These are phyloP conservation scores for Scheffersomyces lignosus DNA, from an alignment of 805 yeast species.

Conservation along the genomic window DNA sequence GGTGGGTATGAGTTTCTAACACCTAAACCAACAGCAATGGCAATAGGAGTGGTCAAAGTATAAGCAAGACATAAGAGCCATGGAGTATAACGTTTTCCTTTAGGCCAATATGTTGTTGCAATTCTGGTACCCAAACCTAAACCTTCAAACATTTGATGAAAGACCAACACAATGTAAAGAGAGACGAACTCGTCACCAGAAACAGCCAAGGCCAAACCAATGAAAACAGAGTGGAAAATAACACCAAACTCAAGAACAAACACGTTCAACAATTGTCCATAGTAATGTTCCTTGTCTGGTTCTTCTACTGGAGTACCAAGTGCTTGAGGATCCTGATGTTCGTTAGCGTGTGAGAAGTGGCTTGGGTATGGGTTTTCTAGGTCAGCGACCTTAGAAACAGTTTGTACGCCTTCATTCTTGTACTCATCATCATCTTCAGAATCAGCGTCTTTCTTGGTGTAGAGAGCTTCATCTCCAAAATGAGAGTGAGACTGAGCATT, in stretches of 20 bases:
- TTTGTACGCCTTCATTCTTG: slow-evolving; percentile 7
- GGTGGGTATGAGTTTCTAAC: slow-evolving; percentile 33
- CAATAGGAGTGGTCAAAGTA: slow-evolving; percentile 32
- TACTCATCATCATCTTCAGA: slow-evolving; percentile 14
- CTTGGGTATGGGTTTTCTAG: slow-evolving; percentile 27
- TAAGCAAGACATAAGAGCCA: slow-evolving; percentile 33
- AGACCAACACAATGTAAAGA: slow-evolving; percentile 66
- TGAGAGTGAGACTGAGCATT: slow-evolving; percentile 47
- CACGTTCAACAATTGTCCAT: slow-evolving; percentile 57
- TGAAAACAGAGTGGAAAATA: slow-evolving; percentile 78
- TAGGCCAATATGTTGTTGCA: slow-evolving; percentile 59
- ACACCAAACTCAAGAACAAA: slow-evolving; percentile 76
- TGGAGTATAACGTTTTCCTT: slow-evolving; percentile 47
- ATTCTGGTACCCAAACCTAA: slow-evolving; percentile 80
- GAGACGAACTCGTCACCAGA: slow-evolving; percentile 75
- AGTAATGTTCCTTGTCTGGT: slow-evolving; percentile 45
- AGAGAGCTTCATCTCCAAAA: slow-evolving; percentile 46
- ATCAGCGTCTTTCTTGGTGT: slow-evolving; percentile 25
- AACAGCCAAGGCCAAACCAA: slow-evolving; percentile 76
- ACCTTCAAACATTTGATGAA: slow-evolving; percentile 86
- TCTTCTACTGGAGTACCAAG: slow-evolving; percentile 35
- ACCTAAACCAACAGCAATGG: slow-evolving; percentile 38
- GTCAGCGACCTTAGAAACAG: not conserved
- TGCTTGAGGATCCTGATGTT: slow-evolving; percentile 45
- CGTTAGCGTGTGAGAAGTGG: slow-evolving; percentile 46